Percentiles rank a stretch among this genome's conserved stretches.
Evolutionary conservation across 176 grass and related monocot species (phyloP).

Genomic region (Coix lacrymajobi): DNA sequence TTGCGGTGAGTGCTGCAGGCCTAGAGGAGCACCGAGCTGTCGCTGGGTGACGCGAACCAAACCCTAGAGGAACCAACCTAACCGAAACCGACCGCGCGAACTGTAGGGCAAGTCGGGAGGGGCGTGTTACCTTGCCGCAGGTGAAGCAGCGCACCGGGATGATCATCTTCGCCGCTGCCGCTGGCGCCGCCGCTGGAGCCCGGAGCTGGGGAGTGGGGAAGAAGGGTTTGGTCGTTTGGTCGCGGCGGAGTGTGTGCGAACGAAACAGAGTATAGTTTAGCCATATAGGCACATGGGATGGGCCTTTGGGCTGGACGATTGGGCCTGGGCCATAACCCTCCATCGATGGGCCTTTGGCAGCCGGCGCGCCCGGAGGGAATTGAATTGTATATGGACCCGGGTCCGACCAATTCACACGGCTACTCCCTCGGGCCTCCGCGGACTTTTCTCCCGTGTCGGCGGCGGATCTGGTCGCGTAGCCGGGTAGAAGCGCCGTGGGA

Average conservation of each 20-base stretch:
- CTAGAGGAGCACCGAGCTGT: neutral
- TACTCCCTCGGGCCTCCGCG: too few relatives aligned
- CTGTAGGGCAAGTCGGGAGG: neutral
- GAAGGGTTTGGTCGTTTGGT: constrained; percentile 6
- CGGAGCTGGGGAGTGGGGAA: neutral
- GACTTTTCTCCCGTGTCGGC: neutral
- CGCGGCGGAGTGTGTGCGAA: neutral
- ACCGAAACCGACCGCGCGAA: neutral
- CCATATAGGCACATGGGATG: neutral
- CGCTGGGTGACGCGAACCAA: neutral
- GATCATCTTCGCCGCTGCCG: constrained; percentile 62
- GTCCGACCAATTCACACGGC: too few relatives aligned
- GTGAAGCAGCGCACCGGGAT: constrained; percentile 97
- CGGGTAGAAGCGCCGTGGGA: neutral
- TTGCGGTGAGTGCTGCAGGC: neutral
- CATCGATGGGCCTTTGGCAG: too few relatives aligned
- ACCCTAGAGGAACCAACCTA: neutral
- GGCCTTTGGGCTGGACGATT: neutral
- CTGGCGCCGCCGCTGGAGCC: neutral
- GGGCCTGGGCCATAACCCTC: neutral
- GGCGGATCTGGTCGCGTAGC: neutral
- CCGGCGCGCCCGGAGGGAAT: too few relatives aligned
- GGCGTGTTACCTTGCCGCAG: constrained; percentile 57
- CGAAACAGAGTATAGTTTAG: neutral
- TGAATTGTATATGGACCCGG: too few relatives aligned